Conservation (phyloP, 108 stramenopile species). For the Seminavis robusta region DNA sequence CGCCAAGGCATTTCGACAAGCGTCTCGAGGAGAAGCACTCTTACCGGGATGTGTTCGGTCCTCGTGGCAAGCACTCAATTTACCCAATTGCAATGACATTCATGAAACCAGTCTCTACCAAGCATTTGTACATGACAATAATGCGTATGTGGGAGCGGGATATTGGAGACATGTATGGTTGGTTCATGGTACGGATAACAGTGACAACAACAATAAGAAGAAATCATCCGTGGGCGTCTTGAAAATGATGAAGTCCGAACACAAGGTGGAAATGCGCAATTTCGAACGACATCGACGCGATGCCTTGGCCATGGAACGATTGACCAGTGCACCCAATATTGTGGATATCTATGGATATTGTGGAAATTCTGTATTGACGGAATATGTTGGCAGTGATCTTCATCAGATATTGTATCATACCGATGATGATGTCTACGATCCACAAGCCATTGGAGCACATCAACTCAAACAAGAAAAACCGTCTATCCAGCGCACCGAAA, state of each 20-base stretch:
- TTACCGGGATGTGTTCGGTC: constrained; percentile 16
- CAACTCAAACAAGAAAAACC: constrained; percentile 14
- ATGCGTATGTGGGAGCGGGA: constrained; percentile 62
- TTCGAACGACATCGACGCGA: constrained; percentile 83
- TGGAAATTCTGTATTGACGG: constrained; percentile 73
- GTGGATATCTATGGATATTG: constrained; percentile 72
- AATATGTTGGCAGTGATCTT: constrained; percentile 56
- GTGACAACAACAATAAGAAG: neutral
- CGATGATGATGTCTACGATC: constrained; percentile 32
- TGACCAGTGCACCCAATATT: constrained; percentile 53
- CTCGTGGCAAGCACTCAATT: constrained; percentile 59
- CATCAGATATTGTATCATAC: constrained; percentile 33
- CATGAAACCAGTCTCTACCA: constrained; percentile 64
- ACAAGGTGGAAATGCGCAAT: constrained; percentile 63
- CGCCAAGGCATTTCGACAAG: too few species aligned
- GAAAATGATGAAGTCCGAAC: constrained; percentile 76
- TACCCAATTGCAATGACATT: constrained; percentile 67
- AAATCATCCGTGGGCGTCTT: constrained; percentile 43
- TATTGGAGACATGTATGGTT: constrained; percentile 71
- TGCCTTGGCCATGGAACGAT: constrained; percentile 71
- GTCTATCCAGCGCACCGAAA: constrained; percentile 14
- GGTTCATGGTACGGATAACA: constrained; percentile 19
- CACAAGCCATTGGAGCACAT: neutral
- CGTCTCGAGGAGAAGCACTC: constrained; percentile 8
- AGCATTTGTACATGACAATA: constrained; percentile 13